Conservation (phyloP, 768 basidiomycete species). For the Phylloporus rhodoxanthus region DNA sequence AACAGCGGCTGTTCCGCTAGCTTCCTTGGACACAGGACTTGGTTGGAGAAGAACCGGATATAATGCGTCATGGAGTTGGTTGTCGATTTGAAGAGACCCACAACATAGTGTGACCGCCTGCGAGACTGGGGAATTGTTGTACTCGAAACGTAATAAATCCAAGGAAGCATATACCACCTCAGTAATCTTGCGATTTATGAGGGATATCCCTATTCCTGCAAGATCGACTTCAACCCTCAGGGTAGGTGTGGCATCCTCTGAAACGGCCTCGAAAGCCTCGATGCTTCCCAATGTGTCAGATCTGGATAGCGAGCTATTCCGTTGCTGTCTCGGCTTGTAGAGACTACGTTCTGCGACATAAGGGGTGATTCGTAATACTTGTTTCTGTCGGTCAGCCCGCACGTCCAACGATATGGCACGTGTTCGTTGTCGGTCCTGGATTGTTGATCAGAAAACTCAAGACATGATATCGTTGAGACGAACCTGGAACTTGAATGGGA, state of each 20-base stretch:
- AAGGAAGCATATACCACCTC: conserved; percentile 88
- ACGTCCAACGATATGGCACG: conserved; percentile 83
- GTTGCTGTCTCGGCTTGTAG: conserved; percentile 67
- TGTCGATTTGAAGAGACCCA: conserved; percentile 91
- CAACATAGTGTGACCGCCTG: conserved; percentile 77
- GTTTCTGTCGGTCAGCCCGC: conserved; percentile 79
- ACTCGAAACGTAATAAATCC: conserved; percentile 76
- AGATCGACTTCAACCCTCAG: conserved; percentile 69
- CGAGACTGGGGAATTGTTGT: conserved; percentile 69
- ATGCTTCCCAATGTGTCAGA: conserved; percentile 64
- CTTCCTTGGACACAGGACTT: conserved; percentile 75
- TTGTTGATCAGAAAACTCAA: background rate
- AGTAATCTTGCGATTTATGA: conserved; percentile 79
- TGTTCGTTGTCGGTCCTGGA: conserved; percentile 49
- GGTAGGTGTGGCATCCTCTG: conserved; percentile 63
- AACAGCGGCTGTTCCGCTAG: conserved; percentile 61
- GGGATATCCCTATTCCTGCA: conserved; percentile 86
- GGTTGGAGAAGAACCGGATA: conserved; percentile 96
- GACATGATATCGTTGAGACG: conserved; percentile 17
- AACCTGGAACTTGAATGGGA: conserved; percentile 84
- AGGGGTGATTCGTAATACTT: conserved; percentile 79
- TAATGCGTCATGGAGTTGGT: conserved; percentile 92
- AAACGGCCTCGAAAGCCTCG: conserved; percentile 81
- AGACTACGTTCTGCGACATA: conserved; percentile 82
- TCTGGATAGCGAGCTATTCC: conserved; percentile 43